Evolutionary conservation across 257 asterid genomes (phyloP), one percentile per base, ranked within the genome.

Genomic region (Striga asiatica): DNA sequence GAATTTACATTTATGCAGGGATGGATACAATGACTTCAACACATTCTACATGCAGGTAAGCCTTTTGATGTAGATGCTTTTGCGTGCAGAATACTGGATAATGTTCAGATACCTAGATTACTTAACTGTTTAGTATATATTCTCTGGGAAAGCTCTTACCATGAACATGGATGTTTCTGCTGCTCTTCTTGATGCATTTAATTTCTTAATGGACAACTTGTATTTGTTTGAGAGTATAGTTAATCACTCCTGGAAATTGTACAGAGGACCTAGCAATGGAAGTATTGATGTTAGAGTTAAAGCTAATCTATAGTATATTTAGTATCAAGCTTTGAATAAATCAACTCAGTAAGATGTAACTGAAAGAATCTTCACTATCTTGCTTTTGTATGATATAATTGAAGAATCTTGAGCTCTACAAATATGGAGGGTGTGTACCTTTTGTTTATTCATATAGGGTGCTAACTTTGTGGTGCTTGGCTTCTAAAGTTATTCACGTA

Each of bases 31-130:
- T 39, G 99, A 92, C 83, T 92, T 92, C 88, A 92, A 92, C 66
- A 92, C 99, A 28, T 92, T 92, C 78, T 92, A 92, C 74, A 82
- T 92, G 93, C 99, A 92, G 76, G 99, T 88, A 88, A 88, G 94
- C 42, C 28, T 58, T 54, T 18, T 67, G 51, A 66, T 45, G 20
- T 67, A 61, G 56, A 18, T 71, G 42, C 52, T 54, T 62, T 22
- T 57, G 35, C 42, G 51, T 60, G 52, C 70, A 34, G 32, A 58
- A 14, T 43, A 47, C 31, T 61, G 54, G 29, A 14, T 41, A 48
- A 38, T 51, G 23, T 54, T 61, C 57, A 31, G 56, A 32, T 20
- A 37, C 54, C 35, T 57, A 6, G 29, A 53, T 71, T 66, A 51
- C 52, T 50, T 63, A 46, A 19, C 50, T 52, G 72, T 64, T 58